Base-by-base conservation (phyloP, 495 filamentous ascomycete genomes). In the Neurospora sp. region DNA sequence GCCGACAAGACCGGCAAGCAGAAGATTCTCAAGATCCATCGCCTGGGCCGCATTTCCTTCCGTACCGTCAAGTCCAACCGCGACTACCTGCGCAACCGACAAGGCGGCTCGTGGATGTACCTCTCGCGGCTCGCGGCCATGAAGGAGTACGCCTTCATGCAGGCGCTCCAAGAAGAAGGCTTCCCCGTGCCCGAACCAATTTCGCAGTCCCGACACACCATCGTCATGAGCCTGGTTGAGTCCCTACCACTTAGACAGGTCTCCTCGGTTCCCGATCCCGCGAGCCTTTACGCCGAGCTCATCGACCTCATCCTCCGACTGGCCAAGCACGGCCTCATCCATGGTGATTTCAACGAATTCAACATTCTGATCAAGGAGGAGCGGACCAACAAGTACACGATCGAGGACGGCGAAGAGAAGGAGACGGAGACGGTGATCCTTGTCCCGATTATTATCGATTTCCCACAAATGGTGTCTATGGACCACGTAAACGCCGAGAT, bases 341-440 rank as follows among this genome's bases (percentile, higher is more conserved):
- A 99, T 81, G 96, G 96, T 76, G 96, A 99, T 80, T 98, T 97
- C 84, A 99, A 99, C 84, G 96, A 98, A 83, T 99, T 99, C 86
- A 99, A 99, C 79, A 93, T 99, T 73, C 86, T 99, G 23, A 90
- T 98, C 81, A 90, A 94, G 75, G 94, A 97, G 77, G 86, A 89
- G 40, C 39, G 69, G 40, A 5, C 38, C 38, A 73, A 31, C 11
- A 69, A 78, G 37, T 69, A 27, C 18, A 72, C 62, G 4, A 70
- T 69, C 7, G 71, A 72, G 18, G 74, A 75, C 20, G 48, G 38
- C 7, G 79, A 84, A 69, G 71, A 73, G 3, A 74, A 80, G 41
- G 71, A 72, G 9, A 70, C 74, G 7, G 44, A 69, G 1, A 71
- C 66, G 10, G 72, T 86, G 35, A 85, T 74, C 8, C 80, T 91